phyloP scores from a whole-genome alignment of 2,329 filamentous ascomycete species.

The Fusarium avenaceum region DNA sequence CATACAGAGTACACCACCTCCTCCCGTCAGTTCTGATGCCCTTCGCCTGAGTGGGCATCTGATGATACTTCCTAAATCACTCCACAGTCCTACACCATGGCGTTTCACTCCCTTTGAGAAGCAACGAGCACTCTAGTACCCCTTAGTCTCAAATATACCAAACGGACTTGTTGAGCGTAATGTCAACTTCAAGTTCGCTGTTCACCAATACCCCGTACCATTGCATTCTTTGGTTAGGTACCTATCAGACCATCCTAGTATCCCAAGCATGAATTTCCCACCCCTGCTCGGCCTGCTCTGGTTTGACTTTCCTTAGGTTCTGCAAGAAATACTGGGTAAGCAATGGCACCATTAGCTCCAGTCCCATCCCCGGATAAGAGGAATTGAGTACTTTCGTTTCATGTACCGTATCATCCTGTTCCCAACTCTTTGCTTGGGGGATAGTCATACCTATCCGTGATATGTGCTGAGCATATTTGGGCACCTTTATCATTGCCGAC shows the following conservation, averaged over 20 bases:
- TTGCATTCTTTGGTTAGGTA: too few species aligned
- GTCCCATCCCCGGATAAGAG: conserved; percentile 13
- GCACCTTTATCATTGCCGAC: background rate
- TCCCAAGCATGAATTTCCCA: conserved; percentile 13
- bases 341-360: conserved; percentile 19
- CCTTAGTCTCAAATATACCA: background rate
- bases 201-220: too few species aligned
- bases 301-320: conserved; percentile 38
- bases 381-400: conserved; percentile 12
- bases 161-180: background rate
- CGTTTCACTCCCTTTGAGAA: background rate
- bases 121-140: background rate
- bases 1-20: background rate
- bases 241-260: too few species aligned
- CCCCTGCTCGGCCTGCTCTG: background rate
- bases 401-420: conserved; percentile 8
- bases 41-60: background rate
- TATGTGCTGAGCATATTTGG: conserved; percentile 3
- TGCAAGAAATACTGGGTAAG: conserved; percentile 31
- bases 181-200: background rate
- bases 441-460: conserved; percentile 9
- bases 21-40: background rate
- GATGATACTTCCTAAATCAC: background rate
- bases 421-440: background rate
- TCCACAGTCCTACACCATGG: background rate